phyloP scores from a whole-genome alignment of 73 alveolate genomes.

The Durusdinium trenchii region DNA sequence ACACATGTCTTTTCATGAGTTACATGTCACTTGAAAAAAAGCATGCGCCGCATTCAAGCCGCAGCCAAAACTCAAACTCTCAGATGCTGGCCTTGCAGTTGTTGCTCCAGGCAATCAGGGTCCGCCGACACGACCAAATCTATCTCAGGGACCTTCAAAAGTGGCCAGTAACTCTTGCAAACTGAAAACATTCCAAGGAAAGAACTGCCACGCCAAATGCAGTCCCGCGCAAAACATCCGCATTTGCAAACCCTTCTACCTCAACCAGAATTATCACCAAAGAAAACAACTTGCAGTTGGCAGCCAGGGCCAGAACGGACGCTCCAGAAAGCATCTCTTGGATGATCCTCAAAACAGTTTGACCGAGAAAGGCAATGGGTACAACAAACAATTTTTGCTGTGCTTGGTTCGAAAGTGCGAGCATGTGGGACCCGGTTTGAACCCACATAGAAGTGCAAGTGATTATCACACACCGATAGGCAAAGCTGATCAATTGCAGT shows the following conservation, averaged over 20 bases:
- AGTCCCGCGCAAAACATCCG: conserved; percentile 78
- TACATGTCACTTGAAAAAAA: not conserved
- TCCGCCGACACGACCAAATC: conserved; percentile 72
- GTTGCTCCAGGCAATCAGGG: conserved; percentile 47
- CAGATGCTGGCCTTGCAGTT: conserved; percentile 30
- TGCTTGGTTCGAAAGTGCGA: not conserved
- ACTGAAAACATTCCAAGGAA: not conserved
- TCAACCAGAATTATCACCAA: not conserved
- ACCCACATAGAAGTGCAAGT: no score
- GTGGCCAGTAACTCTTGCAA: no score
- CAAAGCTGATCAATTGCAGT: no score
- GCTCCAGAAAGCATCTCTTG: conserved; percentile 92
- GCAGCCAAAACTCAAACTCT: no score
- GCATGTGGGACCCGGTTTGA: no score
- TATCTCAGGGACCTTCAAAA: conserved; percentile 66
- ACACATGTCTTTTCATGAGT: no score
- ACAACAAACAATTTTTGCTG: not conserved
- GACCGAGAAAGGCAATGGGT: not conserved
- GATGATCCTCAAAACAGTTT: conserved; percentile 48
- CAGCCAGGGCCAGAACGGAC: not conserved
- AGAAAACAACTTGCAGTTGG: not conserved
- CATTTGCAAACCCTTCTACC: conserved; percentile 74
- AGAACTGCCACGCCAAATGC: conserved; percentile 67
- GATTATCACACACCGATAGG: no score
- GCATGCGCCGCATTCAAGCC: not conserved